A percentile compares a stretch with the other conserved stretches of the same genome.
phyloP scores from a whole-genome alignment of 2,329 filamentous ascomycete genomes.

The Paecilomyces fulvus region DNA sequence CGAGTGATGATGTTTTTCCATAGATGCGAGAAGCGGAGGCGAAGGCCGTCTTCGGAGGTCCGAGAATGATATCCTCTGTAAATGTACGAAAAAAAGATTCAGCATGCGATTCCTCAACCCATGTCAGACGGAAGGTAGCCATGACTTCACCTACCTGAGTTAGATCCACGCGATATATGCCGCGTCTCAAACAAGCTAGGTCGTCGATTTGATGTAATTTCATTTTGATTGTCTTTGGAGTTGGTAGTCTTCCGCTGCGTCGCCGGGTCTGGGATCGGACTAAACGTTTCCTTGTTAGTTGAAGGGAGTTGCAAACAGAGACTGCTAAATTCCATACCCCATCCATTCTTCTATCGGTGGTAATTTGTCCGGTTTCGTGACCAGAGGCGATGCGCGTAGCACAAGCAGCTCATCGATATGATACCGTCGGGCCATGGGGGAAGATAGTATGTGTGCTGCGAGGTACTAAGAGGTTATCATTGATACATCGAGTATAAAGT shows the following conservation, averaged over 20 bases:
- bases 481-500: not conserved
- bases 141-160: conserved; percentile 31
- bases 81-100: conserved; percentile 21
- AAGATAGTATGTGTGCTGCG: conserved; percentile 13
- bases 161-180: conserved; percentile 40
- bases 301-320: conserved; percentile 6
- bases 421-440: conserved; percentile 52
- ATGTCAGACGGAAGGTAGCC: not conserved
- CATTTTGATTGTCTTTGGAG: conserved; percentile 26
- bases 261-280: conserved; percentile 35
- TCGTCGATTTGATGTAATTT: conserved; percentile 25
- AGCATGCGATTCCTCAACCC: conserved; percentile 6
- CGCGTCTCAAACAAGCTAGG: conserved; percentile 36
- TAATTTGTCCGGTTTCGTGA: conserved; percentile 67
- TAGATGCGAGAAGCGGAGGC: conserved; percentile 59
- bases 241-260: conserved; percentile 31
- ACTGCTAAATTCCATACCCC: conserved; percentile 56
- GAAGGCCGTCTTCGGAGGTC: conserved; percentile 75
- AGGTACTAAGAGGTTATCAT: conserved; percentile 13
- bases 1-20: conserved; percentile 36
- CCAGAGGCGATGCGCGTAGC: conserved; percentile 74
- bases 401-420: conserved; percentile 65
- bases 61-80: conserved; percentile 75
- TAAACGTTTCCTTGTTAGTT: conserved; percentile 16
- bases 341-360: conserved; percentile 92